Conservation (phyloP, 202 grass and related monocot genomes). For the Setaria viridis region DNA sequence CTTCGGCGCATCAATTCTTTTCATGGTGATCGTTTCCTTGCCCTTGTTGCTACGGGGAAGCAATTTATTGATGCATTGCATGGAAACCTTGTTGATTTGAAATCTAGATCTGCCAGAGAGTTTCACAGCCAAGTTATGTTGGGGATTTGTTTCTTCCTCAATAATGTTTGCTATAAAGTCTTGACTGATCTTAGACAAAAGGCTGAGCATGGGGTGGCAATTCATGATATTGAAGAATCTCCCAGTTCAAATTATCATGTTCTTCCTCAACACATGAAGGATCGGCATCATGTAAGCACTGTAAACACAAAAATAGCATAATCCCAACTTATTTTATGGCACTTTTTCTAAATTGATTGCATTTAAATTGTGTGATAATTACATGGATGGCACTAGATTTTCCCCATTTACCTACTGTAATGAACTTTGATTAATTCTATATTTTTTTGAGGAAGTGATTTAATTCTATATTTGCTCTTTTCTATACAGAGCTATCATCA, state of each 20-base stretch:
- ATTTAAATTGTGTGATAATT: background rate
- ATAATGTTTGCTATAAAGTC: slow-evolving; percentile 19
- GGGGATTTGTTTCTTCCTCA: slow-evolving; percentile 6
- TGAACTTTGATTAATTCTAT: background rate
- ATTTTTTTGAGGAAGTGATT: background rate
- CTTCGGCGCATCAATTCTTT: background rate
- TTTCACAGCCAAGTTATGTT: background rate
- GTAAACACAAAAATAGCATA: background rate
- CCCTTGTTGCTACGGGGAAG: background rate
- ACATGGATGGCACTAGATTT: background rate
- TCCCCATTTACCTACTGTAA: background rate
- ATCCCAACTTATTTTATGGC: background rate
- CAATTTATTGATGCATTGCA: background rate
- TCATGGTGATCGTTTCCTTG: background rate
- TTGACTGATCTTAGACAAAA: background rate
- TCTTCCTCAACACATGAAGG: background rate
- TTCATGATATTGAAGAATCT: background rate
- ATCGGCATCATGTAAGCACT: background rate
- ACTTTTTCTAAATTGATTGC: background rate
- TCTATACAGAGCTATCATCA: background rate
- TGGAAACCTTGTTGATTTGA: background rate
- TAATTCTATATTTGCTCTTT: background rate
- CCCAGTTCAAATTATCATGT: background rate
- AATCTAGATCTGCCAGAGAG: background rate
- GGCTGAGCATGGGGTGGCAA: background rate